Base-by-base conservation (phyloP, 495 filamentous ascomycete species). In the Penicillium angulare region DNA sequence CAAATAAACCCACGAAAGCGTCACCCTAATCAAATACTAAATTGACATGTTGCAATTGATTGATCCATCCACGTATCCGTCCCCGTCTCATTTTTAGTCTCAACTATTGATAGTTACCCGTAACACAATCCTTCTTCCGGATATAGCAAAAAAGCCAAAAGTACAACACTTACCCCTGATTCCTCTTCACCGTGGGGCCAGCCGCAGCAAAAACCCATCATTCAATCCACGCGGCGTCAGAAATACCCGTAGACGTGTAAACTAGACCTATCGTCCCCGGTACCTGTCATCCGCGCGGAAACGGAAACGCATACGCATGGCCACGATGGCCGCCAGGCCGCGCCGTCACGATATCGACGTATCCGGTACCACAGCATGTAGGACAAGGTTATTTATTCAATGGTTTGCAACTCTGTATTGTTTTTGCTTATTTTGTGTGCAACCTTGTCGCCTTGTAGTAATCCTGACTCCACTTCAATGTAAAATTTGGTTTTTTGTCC, bases 301-400 rank as follows among this genome's bases (percentile, higher is more conserved):
- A 43, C 24, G 15, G 18, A 49, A 13, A 36, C 24, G 27, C 24
- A 50, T 35, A n/a, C 44, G 24, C 24, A 50, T 35, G 39, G 38
- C 38, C 24, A 18, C 38, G 42, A 56, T 47, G 33, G 26, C 15
- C 21, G 12, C 34, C 41, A 36, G 16, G 15, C 36, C 18, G 21
- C 38, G 21, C 23, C 41, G 29, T 38, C 32, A 44, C 35, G 21
- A 8, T 34, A 22, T 34, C 22, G 16, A 49, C 46, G 39, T 47
- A 16, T 47, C 35, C 15, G 26, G 46, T 46, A 27, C 41, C 45
- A 53, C 44, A 46, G 21, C 27, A 45, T 46, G 50, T 41, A 47
- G 9, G 31, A 32, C 31, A 38, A 43, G 43, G 43, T 47, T 47
- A 39, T 44, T 15, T 23, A 7, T 20, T 47, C 23, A 29, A 39